Conservation (phyloP, 352 stramenopile genomes). For the Phytophthora brassicae region DNA sequence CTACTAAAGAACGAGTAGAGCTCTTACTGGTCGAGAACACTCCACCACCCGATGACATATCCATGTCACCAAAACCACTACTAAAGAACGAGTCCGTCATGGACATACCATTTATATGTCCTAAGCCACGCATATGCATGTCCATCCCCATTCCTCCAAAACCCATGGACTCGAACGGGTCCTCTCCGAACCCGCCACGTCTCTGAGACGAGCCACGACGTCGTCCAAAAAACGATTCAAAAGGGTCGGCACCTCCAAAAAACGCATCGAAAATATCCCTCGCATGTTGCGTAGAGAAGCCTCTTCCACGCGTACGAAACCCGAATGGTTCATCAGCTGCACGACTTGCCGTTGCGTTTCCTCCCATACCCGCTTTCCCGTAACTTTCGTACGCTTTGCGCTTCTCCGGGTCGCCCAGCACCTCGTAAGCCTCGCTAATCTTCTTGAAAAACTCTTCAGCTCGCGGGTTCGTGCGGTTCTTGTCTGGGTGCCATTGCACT, state of each 20-base stretch:
- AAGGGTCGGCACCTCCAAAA: constrained; percentile 60
- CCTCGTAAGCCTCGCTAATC: constrained; percentile 89
- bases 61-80: constrained; percentile 42
- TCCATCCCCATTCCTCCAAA: constrained; percentile 34
- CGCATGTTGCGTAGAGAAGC: constrained; percentile 59
- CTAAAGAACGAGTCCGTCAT: too few species aligned
- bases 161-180: constrained; percentile 40
- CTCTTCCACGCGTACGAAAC: constrained; percentile 12
- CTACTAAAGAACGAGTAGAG: constrained; percentile 57
- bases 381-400: constrained; percentile 54
- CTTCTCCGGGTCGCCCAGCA: constrained; percentile 78
- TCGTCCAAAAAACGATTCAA: constrained; percentile 54
- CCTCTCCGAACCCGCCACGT: constrained; percentile 20
- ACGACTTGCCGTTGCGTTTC: not conserved
- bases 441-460: constrained; percentile 91
- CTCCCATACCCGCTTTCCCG: constrained; percentile 37
- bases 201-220: constrained; percentile 19
- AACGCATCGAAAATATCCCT: constrained; percentile 77
- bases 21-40: too few species aligned
- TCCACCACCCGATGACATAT: too few species aligned
- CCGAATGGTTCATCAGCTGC: constrained; percentile 27
- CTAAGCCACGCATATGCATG: too few species aligned
- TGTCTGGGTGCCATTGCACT: constrained; percentile 94
- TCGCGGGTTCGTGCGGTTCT: constrained; percentile 80
- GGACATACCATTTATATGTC: too few species aligned